Conservation (phyloP, 768 basidiomycete species). For the Tylopilus vinaceipallidus region DNA sequence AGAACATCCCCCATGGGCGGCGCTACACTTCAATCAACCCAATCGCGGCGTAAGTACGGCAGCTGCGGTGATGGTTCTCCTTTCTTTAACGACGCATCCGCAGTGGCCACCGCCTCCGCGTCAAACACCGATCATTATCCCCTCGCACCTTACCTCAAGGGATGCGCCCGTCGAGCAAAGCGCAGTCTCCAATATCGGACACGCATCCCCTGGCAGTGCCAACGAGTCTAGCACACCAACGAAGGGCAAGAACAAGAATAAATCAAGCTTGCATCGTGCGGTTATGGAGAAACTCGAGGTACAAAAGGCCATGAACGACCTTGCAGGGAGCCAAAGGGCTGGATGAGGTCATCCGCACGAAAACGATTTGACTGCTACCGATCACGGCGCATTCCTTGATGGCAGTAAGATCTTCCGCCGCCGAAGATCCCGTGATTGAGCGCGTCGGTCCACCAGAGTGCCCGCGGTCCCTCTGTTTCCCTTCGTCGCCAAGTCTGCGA, state of each 20-base stretch:
- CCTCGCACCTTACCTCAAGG: constrained; percentile 53
- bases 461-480: background rate
- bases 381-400: background rate
- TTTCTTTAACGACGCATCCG: background rate
- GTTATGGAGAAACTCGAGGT: constrained; percentile 76
- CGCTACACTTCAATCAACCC: constrained; percentile 86
- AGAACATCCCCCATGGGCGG: constrained; percentile 86
- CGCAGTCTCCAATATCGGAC: constrained; percentile 4
- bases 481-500: background rate
- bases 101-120: constrained; percentile 87
- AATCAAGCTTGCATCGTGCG: constrained; percentile 68
- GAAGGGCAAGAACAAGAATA: constrained; percentile 40
- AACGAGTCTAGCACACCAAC: constrained; percentile 12
- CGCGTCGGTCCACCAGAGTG: background rate
- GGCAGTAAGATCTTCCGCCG: background rate
- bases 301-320: constrained; percentile 63
- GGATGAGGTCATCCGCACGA: constrained; percentile 13
- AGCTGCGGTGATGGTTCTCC: background rate
- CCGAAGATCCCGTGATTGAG: background rate
- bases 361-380: background rate
- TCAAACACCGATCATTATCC: constrained; percentile 74
- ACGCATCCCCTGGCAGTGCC: constrained; percentile 5
- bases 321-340: constrained; percentile 25
- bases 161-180: constrained; percentile 18
- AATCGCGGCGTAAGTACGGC: constrained; percentile 74